A percentile compares a stretch with the other conserved stretches of the same genome.
Conservation (phyloP, 2,329 filamentous ascomycete genomes). For the Phyllosticta citribraziliensis region DNA sequence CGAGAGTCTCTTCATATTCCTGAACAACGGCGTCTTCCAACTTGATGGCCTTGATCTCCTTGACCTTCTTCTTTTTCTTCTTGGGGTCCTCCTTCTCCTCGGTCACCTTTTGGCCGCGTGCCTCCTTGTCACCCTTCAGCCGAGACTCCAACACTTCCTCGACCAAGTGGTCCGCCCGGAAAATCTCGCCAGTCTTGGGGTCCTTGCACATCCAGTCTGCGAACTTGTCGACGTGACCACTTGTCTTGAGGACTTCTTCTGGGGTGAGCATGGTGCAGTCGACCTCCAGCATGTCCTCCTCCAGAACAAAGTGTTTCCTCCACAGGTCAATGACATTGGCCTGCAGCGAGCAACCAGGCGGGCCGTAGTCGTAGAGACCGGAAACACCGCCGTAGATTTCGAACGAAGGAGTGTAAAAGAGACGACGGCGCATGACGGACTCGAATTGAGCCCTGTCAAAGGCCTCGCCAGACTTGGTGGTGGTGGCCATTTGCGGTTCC, state of each 20-base stretch:
- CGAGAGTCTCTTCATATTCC: constrained; percentile 86
- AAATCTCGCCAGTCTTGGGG: constrained; percentile 91
- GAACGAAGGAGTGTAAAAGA: constrained; percentile 89
- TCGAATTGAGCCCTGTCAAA: constrained; percentile 78
- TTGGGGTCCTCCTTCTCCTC: constrained; percentile 69
- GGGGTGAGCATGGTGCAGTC: constrained; percentile 93
- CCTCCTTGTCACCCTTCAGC: constrained; percentile 84
- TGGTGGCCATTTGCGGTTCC: constrained; percentile 38
- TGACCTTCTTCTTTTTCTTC: constrained; percentile 79
- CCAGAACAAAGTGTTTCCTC: constrained; percentile 85
- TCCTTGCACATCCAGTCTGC: constrained; percentile 99
- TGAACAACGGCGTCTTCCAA: constrained; percentile 76
- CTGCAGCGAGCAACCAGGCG: constrained; percentile 76
- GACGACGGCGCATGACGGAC: constrained; percentile 54
- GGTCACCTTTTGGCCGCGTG: constrained; percentile 68
- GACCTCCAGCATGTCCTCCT: constrained; percentile 88
- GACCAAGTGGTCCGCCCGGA: constrained; percentile 92
- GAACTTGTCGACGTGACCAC: constrained; percentile 93
- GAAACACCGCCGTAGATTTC: constrained; percentile 87
- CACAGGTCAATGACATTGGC: constrained; percentile 81
- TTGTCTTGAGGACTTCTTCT: constrained; percentile 84
- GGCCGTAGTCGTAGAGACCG: constrained; percentile 89
- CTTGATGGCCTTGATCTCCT: constrained; percentile 68
- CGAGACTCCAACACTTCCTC: constrained; percentile 85
- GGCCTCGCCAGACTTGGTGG: constrained; percentile 73